Evolutionary conservation across 306 rosid species (phyloP).

Genomic region (Prunus mume): DNA sequence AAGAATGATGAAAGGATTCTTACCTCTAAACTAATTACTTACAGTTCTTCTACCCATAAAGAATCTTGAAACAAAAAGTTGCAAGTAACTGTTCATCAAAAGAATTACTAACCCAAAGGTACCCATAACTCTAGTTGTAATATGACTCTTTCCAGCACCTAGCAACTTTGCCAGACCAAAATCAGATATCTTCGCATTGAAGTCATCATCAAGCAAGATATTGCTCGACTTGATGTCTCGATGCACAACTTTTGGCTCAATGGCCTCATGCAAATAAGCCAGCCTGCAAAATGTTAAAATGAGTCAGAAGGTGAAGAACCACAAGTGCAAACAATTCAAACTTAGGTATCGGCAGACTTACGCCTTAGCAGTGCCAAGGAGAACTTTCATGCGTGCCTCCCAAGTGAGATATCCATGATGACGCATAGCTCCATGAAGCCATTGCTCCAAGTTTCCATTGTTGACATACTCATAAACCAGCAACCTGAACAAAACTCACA

Average conservation of each 20-base stretch:
- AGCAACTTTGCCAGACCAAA: slow-evolving; percentile 91
- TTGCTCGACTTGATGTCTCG: slow-evolving; percentile 93
- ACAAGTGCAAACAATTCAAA: slow-evolving; percentile 3
- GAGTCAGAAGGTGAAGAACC: slow-evolving; percentile 18
- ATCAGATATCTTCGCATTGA: slow-evolving; percentile 92
- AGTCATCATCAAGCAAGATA: slow-evolving; percentile 82
- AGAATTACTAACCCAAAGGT: slow-evolving; percentile 79
- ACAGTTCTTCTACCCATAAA: slow-evolving; percentile 5
- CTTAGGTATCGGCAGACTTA: slow-evolving; percentile 32
- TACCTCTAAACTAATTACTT: slow-evolving; percentile 9
- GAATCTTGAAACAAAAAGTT: not conserved
- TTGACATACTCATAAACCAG: slow-evolving; percentile 83
- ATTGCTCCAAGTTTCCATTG: slow-evolving; percentile 86
- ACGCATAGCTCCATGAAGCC: slow-evolving; percentile 90
- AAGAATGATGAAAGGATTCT: slow-evolving; percentile 6
- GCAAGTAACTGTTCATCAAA: not conserved
- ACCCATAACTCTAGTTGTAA: slow-evolving; percentile 96
- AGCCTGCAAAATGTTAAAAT: slow-evolving; percentile 48
- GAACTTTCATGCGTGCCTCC: slow-evolving; percentile 92
- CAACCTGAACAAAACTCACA: slow-evolving; percentile 46
- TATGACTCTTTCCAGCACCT: slow-evolving; percentile 83
- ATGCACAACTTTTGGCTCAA: slow-evolving; percentile 94
- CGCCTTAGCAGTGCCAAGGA: slow-evolving; percentile 92
- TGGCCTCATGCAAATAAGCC: slow-evolving; percentile 96
- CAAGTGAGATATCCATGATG: slow-evolving; percentile 81